Percentiles rank a stretch among this genome's conserved stretches.
phyloP scores from a whole-genome alignment of 495 filamentous ascomycete genomes.

The Penicillium canariense region DNA sequence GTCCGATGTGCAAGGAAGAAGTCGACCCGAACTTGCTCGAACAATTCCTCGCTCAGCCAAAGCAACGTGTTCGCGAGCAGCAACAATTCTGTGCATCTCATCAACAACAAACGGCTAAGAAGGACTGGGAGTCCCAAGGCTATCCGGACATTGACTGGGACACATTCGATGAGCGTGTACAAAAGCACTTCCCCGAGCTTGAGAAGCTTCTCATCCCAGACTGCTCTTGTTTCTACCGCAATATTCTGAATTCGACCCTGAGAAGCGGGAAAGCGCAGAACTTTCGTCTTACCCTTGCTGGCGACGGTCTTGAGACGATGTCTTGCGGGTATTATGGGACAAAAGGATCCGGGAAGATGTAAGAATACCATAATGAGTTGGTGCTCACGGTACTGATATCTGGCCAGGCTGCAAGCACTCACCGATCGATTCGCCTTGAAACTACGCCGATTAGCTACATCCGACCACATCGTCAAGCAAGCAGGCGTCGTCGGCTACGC shows the following conservation, averaged over 20 bases:
- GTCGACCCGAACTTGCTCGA: conserved; percentile 54
- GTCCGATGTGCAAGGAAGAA: conserved; percentile 66
- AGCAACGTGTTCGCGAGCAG: conserved; percentile 61
- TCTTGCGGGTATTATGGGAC: conserved; percentile 86
- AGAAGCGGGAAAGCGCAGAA: conserved; percentile 60
- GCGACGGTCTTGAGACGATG: conserved; percentile 40
- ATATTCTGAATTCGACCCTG: conserved; percentile 56
- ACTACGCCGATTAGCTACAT: conserved; percentile 60
- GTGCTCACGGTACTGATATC: background rate
- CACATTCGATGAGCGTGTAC: conserved; percentile 60
- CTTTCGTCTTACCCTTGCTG: conserved; percentile 47
- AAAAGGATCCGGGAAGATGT: conserved; percentile 67
- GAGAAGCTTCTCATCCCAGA: conserved; percentile 57
- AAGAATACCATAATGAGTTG: conserved; percentile 11
- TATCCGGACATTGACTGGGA: conserved; percentile 84
- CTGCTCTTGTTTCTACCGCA: conserved; percentile 58
- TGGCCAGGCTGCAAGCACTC: conserved; percentile 57
- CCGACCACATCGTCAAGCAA: conserved; percentile 66
- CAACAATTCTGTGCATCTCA: conserved; percentile 71
- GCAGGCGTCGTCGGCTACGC: conserved; percentile 74
- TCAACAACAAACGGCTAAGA: conserved; percentile 53
- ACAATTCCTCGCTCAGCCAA: conserved; percentile 42
- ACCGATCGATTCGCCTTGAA: conserved; percentile 57
- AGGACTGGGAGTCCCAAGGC: conserved; percentile 58
- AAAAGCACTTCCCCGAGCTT: conserved; percentile 53